Conservation (phyloP, 1,284 basidiomycete species). For the Malassezia furfur region DNA sequence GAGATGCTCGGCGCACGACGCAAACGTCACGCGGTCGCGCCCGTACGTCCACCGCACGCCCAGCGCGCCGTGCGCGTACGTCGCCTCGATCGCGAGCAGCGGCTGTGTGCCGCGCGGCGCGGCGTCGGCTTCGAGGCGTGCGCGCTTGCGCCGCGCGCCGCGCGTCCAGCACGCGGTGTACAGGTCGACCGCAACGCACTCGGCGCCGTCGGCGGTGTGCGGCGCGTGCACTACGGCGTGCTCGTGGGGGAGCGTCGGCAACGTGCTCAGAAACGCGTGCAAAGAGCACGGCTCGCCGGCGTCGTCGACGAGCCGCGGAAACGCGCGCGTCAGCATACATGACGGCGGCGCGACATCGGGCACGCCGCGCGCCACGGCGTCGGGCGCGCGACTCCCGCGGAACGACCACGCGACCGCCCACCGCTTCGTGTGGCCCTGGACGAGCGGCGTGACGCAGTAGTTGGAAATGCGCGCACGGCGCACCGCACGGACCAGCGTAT, state of each 20-base stretch:
- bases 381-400: slow-evolving; percentile 54
- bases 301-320: not conserved
- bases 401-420: slow-evolving; percentile 86
- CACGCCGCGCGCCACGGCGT: slow-evolving; percentile 2
- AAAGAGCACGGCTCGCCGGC: not conserved
- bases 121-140: not conserved
- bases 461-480: slow-evolving; percentile 58
- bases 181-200: not conserved
- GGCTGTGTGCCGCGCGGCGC: not conserved
- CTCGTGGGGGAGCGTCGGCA: not conserved
- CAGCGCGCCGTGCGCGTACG: not conserved
- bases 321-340: too few relatives aligned
- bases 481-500: slow-evolving; percentile 57
- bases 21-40: slow-evolving; percentile 10
- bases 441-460: slow-evolving; percentile 70
- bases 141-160: slow-evolving; percentile 12
- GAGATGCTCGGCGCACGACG: slow-evolving; percentile 9
- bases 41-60: slow-evolving; percentile 15
- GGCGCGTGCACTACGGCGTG: not conserved
- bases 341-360: not conserved
- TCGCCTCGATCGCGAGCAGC: not conserved
- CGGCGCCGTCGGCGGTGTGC: not conserved
- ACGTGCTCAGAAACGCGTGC: not conserved
- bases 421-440: slow-evolving; percentile 72
- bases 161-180: slow-evolving; percentile 16